Evolutionary conservation across 1,139 yeast genomes (phyloP).

Genomic region (Kodamaea suecica): DNA sequence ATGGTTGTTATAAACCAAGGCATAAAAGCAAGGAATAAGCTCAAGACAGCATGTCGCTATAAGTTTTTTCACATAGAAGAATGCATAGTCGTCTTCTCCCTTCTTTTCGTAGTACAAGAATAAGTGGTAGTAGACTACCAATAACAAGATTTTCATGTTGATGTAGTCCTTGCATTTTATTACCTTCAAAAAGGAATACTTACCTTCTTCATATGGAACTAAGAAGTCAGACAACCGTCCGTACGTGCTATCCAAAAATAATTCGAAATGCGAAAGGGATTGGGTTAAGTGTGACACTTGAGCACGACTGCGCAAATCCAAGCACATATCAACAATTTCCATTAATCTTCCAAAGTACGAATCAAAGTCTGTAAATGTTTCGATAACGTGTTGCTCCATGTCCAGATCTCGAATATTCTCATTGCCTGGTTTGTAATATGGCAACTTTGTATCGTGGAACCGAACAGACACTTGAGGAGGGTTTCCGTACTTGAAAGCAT

Average conservation of each 20-base stretch:
- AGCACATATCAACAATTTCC: conserved; percentile 22
- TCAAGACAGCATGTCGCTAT: conserved; percentile 23
- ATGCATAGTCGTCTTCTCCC: conserved; percentile 15
- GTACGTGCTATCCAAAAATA: conserved; percentile 19
- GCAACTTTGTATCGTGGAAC: conserved; percentile 31
- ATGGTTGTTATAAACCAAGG: conserved; percentile 27
- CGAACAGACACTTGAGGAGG: conserved; percentile 28
- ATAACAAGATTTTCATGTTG: conserved; percentile 28
- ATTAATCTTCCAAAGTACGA: conserved; percentile 21
- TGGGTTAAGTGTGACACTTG: conserved; percentile 23
- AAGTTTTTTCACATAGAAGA: conserved; percentile 24
- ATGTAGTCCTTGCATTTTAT: conserved; percentile 32
- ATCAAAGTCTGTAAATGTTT: conserved; percentile 25
- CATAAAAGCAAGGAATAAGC: conserved; percentile 28
- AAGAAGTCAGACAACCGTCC: conserved; percentile 24
- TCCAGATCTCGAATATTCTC: conserved; percentile 29
- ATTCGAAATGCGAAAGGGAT: conserved; percentile 29
- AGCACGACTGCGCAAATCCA: conserved; percentile 20
- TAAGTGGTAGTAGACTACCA: conserved; percentile 27
- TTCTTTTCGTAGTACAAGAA: conserved; percentile 20
- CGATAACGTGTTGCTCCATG: conserved; percentile 28
- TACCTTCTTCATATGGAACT: conserved; percentile 26
- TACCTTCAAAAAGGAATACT: conserved; percentile 30
- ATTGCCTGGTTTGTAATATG: conserved; percentile 19
- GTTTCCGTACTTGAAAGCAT: conserved; percentile 39